Evolutionary conservation across 2,329 filamentous ascomycete species (phyloP).

Genomic region (Gnomoniopsis sp.): DNA sequence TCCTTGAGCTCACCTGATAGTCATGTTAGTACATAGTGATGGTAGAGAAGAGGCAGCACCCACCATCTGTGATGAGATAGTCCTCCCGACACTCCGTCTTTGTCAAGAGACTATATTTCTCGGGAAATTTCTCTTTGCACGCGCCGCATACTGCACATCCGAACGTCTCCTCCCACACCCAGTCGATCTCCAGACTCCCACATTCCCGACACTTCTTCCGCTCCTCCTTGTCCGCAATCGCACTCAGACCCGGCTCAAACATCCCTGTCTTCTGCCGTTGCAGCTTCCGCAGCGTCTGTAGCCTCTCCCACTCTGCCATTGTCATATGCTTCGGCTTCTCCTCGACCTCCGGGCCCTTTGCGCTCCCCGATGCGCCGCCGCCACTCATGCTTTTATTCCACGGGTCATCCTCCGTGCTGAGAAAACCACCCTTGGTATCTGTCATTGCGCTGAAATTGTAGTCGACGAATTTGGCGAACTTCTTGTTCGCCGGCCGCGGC

Average conservation of each 20-base stretch:
- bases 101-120: constrained; percentile 91
- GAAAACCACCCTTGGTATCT: constrained; percentile 93
- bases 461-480: constrained; percentile 92
- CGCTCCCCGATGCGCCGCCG: constrained; percentile 36
- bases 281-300: constrained; percentile 71
- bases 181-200: constrained; percentile 81
- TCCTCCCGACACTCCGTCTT: constrained; percentile 97
- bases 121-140: constrained; percentile 87
- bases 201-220: constrained; percentile 83
- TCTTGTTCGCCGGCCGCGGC: constrained; percentile 70
- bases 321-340: constrained; percentile 85
- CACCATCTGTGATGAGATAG: constrained; percentile 88
- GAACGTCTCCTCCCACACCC: constrained; percentile 88
- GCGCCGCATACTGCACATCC: constrained; percentile 68
- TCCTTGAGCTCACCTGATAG: constrained; percentile 80
- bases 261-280: constrained; percentile 73
- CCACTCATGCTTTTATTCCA: constrained; percentile 73
- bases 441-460: constrained; percentile 98
- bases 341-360: constrained; percentile 38
- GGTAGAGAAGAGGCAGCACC: constrained; percentile 31
- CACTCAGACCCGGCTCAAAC: constrained; percentile 85
- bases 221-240: constrained; percentile 58
- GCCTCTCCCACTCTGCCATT: constrained; percentile 83
- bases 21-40: not conserved
- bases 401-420: constrained; percentile 88